phyloP scores from a whole-genome alignment of 2,329 filamentous ascomycete genomes.

The Bimuria novae-zelandiae region DNA sequence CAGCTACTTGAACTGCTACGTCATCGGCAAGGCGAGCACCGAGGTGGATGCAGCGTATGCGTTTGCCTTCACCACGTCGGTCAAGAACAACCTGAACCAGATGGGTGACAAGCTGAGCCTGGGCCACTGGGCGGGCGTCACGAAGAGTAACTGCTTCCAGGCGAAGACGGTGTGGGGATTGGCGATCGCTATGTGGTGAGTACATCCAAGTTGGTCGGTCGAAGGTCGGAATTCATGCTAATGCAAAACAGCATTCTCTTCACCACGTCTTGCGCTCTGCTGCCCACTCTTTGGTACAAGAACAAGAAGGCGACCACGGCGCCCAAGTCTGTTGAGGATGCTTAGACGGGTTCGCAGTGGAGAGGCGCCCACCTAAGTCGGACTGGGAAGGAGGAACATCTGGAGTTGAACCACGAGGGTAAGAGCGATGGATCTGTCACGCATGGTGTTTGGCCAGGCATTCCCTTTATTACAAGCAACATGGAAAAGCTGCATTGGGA shows the following conservation, averaged over 20 bases:
- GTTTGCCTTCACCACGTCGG: slow-evolving; percentile 59
- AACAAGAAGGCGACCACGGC: slow-evolving; percentile 50
- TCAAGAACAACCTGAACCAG: slow-evolving; percentile 58
- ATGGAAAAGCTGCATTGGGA: slow-evolving; percentile 12
- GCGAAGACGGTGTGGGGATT: slow-evolving; percentile 89
- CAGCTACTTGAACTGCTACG: slow-evolving; percentile 74
- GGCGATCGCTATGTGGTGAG: slow-evolving; percentile 73
- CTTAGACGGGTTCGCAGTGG: too few relatives aligned
- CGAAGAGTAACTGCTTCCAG: slow-evolving; percentile 73
- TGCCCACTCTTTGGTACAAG: slow-evolving; percentile 57
- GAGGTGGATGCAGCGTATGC: slow-evolving; percentile 53
- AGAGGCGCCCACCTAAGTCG: too few relatives aligned
- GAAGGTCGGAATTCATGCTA: slow-evolving; percentile 7
- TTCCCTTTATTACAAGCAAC: neutral
- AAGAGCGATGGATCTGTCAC: slow-evolving; percentile 24
- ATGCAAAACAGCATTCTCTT: slow-evolving; percentile 48
- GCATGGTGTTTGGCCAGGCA: slow-evolving; percentile 17
- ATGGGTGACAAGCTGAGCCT: slow-evolving; percentile 57
- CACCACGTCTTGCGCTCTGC: slow-evolving; percentile 49
- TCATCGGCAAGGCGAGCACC: slow-evolving; percentile 54
- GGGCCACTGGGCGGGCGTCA: slow-evolving; percentile 62
- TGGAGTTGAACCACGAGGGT: neutral
- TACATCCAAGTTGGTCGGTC: slow-evolving; percentile 20
- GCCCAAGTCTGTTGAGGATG: slow-evolving; percentile 43
- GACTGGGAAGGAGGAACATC: neutral